Conservation (phyloP, 306 rosid genomes). For the Crataegus laevigata region DNA sequence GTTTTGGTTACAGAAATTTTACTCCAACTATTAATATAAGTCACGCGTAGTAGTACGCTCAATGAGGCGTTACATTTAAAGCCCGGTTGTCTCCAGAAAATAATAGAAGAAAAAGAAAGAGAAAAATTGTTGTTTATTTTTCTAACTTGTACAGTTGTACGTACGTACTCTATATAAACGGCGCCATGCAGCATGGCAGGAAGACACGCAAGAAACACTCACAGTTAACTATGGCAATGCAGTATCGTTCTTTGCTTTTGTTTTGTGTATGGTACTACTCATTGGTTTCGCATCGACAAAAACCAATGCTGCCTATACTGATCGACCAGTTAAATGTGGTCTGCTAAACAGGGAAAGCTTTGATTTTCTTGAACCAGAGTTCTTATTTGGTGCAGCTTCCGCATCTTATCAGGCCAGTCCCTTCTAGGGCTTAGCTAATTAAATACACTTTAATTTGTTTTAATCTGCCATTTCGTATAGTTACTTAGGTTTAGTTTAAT, state of each 20-base stretch:
- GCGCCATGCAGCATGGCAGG: background rate
- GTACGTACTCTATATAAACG: background rate
- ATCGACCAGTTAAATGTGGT: background rate
- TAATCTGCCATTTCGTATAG: background rate
- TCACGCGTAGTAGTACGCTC: too few species aligned
- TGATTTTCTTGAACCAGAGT: slow-evolving; percentile 5
- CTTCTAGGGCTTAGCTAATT: background rate
- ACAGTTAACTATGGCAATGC: background rate
- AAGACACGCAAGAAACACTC: background rate
- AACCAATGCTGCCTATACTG: background rate
- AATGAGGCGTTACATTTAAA: too few species aligned
- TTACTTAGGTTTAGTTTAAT: background rate
- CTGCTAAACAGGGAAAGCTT: slow-evolving; percentile 28
- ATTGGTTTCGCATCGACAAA: background rate
- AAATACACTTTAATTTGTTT: background rate
- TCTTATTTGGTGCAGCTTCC: background rate
- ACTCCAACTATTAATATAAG: too few species aligned
- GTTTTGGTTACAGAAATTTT: too few species aligned
- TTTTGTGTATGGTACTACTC: background rate
- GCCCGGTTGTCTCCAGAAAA: too few species aligned
- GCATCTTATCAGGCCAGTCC: background rate
- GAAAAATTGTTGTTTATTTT: background rate
- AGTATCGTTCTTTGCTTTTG: background rate
- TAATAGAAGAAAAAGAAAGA: too few species aligned
- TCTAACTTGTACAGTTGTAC: background rate